phyloP scores from a whole-genome alignment of 768 basidiomycete genomes.

The Dioszegia hungarica region DNA sequence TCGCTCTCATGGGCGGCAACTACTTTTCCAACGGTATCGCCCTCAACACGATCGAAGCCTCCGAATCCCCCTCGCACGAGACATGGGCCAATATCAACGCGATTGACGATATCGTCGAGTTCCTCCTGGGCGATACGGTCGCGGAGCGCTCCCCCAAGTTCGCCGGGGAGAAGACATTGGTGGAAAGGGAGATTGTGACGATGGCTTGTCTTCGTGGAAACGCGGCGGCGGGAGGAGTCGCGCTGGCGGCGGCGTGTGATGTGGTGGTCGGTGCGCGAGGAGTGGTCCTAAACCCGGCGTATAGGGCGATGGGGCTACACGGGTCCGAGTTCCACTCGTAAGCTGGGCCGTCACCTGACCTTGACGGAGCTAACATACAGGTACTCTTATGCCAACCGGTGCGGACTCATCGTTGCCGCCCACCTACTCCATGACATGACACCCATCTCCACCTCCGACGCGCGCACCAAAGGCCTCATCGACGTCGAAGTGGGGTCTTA shows the following conservation, averaged over 20 bases:
- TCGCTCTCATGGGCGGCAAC: conserved; percentile 38
- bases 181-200: conserved; percentile 32
- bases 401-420: conserved; percentile 18
- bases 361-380: conserved; percentile 11
- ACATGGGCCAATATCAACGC: conserved; percentile 46
- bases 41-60: conserved; percentile 39
- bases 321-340: conserved; percentile 43
- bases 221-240: conserved; percentile 43
- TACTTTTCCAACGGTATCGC: conserved; percentile 46
- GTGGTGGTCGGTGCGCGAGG: conserved; percentile 23
- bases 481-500: conserved; percentile 28
- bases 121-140: conserved; percentile 32
- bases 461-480: conserved; percentile 21
- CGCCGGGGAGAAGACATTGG: conserved; percentile 12
- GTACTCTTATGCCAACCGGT: conserved; percentile 32
- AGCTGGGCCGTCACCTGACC: not conserved
- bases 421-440: conserved; percentile 27
- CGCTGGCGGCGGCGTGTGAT: conserved; percentile 39
- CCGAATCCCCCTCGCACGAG: conserved; percentile 25
- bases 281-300: conserved; percentile 40
- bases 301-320: conserved; percentile 39
- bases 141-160: conserved; percentile 21
- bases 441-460: conserved; percentile 20
- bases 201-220: conserved; percentile 41
- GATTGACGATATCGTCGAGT: conserved; percentile 45